Percentiles rank a stretch among this genome's conserved stretches.
phyloP scores from a whole-genome alignment of 208 protist genomes.

The Perkinsela sp. region DNA sequence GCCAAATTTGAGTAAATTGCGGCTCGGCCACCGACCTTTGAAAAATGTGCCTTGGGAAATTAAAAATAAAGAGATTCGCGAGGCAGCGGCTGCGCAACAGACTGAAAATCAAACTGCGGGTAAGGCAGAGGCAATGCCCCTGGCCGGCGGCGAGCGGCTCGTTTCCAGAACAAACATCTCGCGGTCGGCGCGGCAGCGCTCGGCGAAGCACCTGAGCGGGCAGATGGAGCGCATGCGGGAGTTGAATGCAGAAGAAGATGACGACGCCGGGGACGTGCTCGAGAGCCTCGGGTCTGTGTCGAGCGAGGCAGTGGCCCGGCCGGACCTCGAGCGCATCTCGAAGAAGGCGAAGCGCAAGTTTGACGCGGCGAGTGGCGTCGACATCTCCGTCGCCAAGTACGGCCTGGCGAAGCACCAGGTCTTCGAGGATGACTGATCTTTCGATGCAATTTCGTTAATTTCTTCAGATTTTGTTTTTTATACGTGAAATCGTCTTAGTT shows the following conservation, averaged over 20 bases:
- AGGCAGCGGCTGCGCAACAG: neutral
- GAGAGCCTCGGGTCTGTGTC: neutral
- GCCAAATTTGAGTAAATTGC: slow-evolving; percentile 71
- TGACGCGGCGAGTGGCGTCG: neutral
- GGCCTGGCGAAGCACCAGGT: neutral
- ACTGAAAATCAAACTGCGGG: neutral
- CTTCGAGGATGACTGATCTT: too few species aligned
- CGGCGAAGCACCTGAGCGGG: neutral
- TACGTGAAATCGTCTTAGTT: too few species aligned
- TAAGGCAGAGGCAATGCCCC: neutral
- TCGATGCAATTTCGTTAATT: too few species aligned
- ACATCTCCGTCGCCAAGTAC: neutral
- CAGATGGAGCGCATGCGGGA: neutral
- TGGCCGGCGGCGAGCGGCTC: neutral
- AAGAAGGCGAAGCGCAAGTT: neutral
- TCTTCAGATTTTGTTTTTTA: too few species aligned
- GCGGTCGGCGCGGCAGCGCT: neutral
- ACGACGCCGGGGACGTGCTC: neutral
- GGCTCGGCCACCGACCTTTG: slow-evolving; percentile 19
- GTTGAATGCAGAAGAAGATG: neutral
- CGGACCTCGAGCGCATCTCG: neutral
- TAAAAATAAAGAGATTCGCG: slow-evolving; percentile 1
- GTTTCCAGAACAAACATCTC: neutral
- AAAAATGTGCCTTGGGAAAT: slow-evolving; percentile 68
- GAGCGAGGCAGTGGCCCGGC: neutral